Conservation (phyloP, 2,329 filamentous ascomycete genomes). For the Kalaharituber pfeilii region DNA sequence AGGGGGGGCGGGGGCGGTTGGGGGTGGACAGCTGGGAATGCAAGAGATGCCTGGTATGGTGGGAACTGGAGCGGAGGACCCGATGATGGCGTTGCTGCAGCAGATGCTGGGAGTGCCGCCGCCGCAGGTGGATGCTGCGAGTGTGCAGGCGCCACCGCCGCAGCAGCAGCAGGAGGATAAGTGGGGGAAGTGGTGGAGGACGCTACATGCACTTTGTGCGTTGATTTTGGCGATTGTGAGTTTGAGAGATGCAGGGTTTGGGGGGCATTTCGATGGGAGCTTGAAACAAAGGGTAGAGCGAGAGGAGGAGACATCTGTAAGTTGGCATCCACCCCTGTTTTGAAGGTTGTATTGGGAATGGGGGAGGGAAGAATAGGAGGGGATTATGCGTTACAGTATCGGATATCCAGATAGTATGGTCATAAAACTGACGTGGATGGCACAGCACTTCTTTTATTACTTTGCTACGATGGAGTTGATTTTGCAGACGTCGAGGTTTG, state of each 20-base stretch:
- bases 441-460: constrained; percentile 52
- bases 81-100: constrained; percentile 57
- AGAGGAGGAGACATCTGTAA: constrained; percentile 5
- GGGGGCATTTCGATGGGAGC: constrained; percentile 15
- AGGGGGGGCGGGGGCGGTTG: neutral
- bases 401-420: neutral
- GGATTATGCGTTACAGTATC: constrained; percentile 8
- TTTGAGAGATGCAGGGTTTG: constrained; percentile 11
- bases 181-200: constrained; percentile 19
- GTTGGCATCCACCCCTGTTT: too few relatives aligned
- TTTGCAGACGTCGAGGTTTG: constrained; percentile 52
- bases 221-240: constrained; percentile 19
- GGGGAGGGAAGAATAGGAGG: constrained; percentile 1
- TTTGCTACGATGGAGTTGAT: constrained; percentile 62
- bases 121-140: constrained; percentile 26
- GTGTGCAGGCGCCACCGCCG: constrained; percentile 6
- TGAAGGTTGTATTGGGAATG: constrained; percentile 12
- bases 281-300: constrained; percentile 10
- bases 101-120: constrained; percentile 44
- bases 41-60: neutral
- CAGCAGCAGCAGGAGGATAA: constrained; percentile 9
- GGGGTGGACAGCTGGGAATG: neutral
- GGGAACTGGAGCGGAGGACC: constrained; percentile 36
- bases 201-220: constrained; percentile 19
- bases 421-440: neutral